Evolutionary conservation across 225 moss, liverwort and hornwort species (phyloP), one percentile per base, ranked within the genome.

Genomic region (Bryoerythrophyllum caledonicum): DNA sequence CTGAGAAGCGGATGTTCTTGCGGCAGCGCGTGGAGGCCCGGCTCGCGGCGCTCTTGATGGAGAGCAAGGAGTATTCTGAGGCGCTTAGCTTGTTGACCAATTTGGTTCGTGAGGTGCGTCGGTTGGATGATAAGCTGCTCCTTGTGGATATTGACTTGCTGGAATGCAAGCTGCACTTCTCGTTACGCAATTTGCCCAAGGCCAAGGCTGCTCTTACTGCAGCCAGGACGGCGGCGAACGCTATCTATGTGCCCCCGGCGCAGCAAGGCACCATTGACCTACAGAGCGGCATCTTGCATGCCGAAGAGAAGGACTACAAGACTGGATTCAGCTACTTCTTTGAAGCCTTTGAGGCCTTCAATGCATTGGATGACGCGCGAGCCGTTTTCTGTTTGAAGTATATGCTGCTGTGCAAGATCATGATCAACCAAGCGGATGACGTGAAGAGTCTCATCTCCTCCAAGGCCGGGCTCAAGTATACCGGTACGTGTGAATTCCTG

Each of bases 291-390:
- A 92, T 92, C 53, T 80, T 92, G 26, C 92, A 92, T 49, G 86
- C 90, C 7, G 92, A 92, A 62, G 92, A 92, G 76, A 92, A 92
- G 86, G 92, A 90, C 51, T 92, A 92, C 68, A 92, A 92, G 81
- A 92, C 92, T 4, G 86, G 87, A n/a, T 92, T 90, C 82, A 90
- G 92, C 75, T 92, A 92, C 81, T 90, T 90, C 72, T 92, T 92
- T 73, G 90, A 92, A 73, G 92, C 92, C 20, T 92, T 92, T 37
- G 90, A 92, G 70, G 92, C 92, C 8, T 92, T 90, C 40, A 92
- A 92, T 81, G 92, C 88, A 16, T 73, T 92, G 74, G 90, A 92
- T 60, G 90, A 92, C 58, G 70, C 87, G 17, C 86, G 92, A 32
- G 88, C 92, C 37, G 88, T 92, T 34, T 92, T 81, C 65, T 84